Percentiles rank a stretch among this genome's conserved stretches.
Evolutionary conservation across 139 green algal genomes (phyloP).

Genomic region (Tetradesmus lagerheimii): DNA sequence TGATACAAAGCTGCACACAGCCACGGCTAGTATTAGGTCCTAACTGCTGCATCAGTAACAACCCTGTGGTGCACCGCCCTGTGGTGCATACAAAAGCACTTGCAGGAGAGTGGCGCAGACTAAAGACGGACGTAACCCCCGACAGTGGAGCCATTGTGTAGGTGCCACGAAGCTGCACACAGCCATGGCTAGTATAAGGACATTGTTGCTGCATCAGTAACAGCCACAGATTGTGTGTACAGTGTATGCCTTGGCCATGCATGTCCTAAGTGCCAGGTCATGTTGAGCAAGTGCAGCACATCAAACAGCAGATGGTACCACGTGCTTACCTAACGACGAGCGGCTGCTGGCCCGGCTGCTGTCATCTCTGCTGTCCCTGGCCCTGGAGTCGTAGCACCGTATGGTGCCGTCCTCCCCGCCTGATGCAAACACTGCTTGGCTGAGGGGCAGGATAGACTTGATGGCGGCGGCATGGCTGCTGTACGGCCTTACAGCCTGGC

Average conservation of each 20-base stretch:
- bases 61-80: too few species aligned
- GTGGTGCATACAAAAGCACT: too few species aligned
- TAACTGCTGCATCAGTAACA: too few species aligned
- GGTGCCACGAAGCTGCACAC: neutral
- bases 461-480: constrained; percentile 1
- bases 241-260: neutral
- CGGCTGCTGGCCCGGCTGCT: neutral
- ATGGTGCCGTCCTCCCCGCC: constrained; percentile 37
- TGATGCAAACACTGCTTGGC: constrained; percentile 14
- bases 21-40: too few species aligned
- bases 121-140: too few species aligned
- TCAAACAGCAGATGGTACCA: neutral
- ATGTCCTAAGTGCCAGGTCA: neutral
- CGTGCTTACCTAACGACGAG: neutral
- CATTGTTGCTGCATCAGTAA: too few species aligned
- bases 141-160: neutral
- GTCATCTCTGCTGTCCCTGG: neutral
- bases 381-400: constrained; percentile 13
- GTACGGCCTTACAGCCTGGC: constrained; percentile 18
- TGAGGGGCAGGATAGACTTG: constrained; percentile 34
- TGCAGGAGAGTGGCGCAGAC: too few species aligned
- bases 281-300: neutral
- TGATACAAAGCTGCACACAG: neutral
- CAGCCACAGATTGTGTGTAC: too few species aligned
- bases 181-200: neutral